Evolutionary conservation across 306 rosid species (phyloP), one percentile per base, ranked within the genome.

Genomic region (Begonia loranthoides): DNA sequence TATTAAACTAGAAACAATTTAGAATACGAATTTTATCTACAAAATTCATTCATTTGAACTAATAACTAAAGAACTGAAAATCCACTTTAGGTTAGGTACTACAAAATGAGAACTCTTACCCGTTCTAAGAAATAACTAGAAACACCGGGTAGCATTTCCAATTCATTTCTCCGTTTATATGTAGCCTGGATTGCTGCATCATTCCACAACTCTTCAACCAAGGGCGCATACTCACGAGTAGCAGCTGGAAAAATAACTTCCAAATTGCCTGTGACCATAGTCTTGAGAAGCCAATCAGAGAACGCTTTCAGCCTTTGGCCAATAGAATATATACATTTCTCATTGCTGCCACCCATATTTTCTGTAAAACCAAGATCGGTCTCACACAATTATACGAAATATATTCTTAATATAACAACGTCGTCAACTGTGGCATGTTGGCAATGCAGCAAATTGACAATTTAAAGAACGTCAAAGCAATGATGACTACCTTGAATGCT

Each of bases 231-330:
- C 67, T 92, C 99, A 67, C 94, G 88, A 48, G 86, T 86, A 54
- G 99, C 99, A 9, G 99, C 99, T 51, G 99, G 99, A 67, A 92
- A 92, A 65, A 92, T 79, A 50, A 83, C 83, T 72, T 86, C 99
- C 68, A 92, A 74, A 71, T 81, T 81, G 67, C 99, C 99, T 0
- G 82, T 68, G 41, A 71, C 95, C 92, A 86, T 92, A 39, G 80
- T 80, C 83, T 83, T 92, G 55, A 92, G 99, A 58, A 92, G 84
- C 96, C 96, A 92, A 65, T 92, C 99, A 43, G 99, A 92, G 79
- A 92, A 92, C 28, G 93, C 84, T 75, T 83, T 86, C 68, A 73
- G 74, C 76, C 93, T 92, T 45, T 86, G 84, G 38, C 95, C 92
- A 73, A 86, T 67, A 51, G 94, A 80, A 58, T 86, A 92, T 22